Evolutionary conservation across 1,139 yeast species (phyloP).

Genomic region (Pichia sp.): DNA sequence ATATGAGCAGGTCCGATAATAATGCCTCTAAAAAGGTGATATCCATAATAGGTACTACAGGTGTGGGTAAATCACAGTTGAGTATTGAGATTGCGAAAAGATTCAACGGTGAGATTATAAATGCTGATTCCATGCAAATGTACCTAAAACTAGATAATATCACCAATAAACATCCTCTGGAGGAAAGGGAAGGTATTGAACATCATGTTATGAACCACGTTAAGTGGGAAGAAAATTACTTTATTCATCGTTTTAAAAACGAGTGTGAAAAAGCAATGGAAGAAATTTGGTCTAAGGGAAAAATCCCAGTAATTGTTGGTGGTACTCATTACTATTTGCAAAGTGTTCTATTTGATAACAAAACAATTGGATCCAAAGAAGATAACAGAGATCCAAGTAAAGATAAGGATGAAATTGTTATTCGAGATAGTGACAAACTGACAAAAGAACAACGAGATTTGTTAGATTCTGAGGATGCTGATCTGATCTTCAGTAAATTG

Average conservation of each 20-base stretch:
- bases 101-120: constrained; percentile 82
- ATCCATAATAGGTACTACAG: constrained; percentile 71
- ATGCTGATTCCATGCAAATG: constrained; percentile 97
- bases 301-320: constrained; percentile 83
- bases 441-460: constrained; percentile 25
- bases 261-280: constrained; percentile 56
- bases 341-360: constrained; percentile 62
- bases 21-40: constrained; percentile 13
- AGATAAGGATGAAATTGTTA: neutral
- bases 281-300: constrained; percentile 60
- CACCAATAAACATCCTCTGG: constrained; percentile 85
- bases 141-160: constrained; percentile 65
- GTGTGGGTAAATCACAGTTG: constrained; percentile 94
- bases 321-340: constrained; percentile 94
- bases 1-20: neutral
- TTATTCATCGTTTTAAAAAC: constrained; percentile 67
- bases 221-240: constrained; percentile 73
- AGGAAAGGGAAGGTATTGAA: constrained; percentile 61
- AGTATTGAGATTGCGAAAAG: constrained; percentile 72
- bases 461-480: constrained; percentile 37
- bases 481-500: constrained; percentile 40
- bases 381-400: constrained; percentile 15
- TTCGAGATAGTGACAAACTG: neutral
- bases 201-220: constrained; percentile 90
- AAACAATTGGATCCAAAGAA: constrained; percentile 38